Conservation (phyloP, 2,329 filamentous ascomycete genomes). For the Zasmidium citrigriseum region DNA sequence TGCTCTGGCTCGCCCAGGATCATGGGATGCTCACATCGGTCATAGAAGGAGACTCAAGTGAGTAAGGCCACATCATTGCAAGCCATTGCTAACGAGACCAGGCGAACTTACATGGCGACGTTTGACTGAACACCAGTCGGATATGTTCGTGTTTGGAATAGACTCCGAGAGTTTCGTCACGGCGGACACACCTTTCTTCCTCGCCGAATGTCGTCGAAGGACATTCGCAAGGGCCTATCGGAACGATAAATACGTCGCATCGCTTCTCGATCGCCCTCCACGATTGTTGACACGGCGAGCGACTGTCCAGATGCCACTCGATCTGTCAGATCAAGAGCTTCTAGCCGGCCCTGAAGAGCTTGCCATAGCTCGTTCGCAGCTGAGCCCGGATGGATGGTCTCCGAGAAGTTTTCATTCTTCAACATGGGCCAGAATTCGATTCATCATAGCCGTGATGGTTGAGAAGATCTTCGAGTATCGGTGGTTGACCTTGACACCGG, state of each 20-base stretch:
- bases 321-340: slow-evolving; percentile 12
- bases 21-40: background rate
- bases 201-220: slow-evolving; percentile 20
- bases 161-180: slow-evolving; percentile 18
- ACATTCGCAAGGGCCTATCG: slow-evolving; percentile 13
- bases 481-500: background rate
- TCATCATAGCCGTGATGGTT: slow-evolving; percentile 2
- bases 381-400: slow-evolving; percentile 14
- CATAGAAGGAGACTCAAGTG: background rate
- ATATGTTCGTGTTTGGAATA: slow-evolving; percentile 5
- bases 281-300: slow-evolving; percentile 7
- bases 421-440: slow-evolving; percentile 16
- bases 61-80: background rate
- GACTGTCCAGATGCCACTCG: slow-evolving; percentile 7
- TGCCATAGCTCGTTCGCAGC: slow-evolving; percentile 3
- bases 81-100: background rate
- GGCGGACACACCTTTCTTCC: slow-evolving; percentile 17
- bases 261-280: slow-evolving; percentile 20
- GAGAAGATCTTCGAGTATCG: slow-evolving; percentile 9
- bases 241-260: slow-evolving; percentile 21
- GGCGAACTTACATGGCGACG: slow-evolving; percentile 4
- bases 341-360: background rate
- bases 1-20: background rate
- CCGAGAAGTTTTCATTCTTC: slow-evolving; percentile 5
- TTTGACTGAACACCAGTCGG: background rate